Base-by-base conservation (phyloP, 495 filamentous ascomycete species). In the Aspergillus hancockii region DNA sequence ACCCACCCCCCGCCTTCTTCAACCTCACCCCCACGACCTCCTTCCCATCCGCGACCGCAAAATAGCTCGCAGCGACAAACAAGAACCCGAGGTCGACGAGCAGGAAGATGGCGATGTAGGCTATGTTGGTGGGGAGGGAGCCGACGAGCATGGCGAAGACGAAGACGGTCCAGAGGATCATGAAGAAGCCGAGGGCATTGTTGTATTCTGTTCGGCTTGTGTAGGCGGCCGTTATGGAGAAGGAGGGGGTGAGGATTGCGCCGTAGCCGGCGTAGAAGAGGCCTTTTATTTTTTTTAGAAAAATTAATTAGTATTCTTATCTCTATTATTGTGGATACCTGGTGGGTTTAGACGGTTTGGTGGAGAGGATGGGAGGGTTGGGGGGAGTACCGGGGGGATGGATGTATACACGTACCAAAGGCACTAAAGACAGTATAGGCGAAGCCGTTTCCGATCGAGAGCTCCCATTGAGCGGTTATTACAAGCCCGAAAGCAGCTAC, bases 401-500 rank as follows among this genome's bases (percentile, higher is more conserved):
- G 25, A 3, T 49, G 59, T n/a, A n/a, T n/a, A n/a, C n/a, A n/a
- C n/a, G 41, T 30, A 66, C 67, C 67, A 38, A 63, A 69, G 14
- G 64, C 67, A 45, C 59, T 56, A 22, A 69, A 75, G 10, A 81
- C 78, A 3, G 80, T 83, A 36, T 83, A 82, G 7, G 75, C 74
- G 46, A 79, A 82, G 0, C 71, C 77, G 59, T 81, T 81, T 8
- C 79, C 79, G 9, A 77, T 63, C 0, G 77, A 74, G 6, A 80
- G 58, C 55, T 81, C 79, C 81, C 78, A 83, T 62, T 81, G 78
- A 18, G 80, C 80, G 4, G 77, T 75, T 7, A 82, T 62, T 0
- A 83, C 71, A 54, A 83, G 70, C 0, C 78, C 79, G 59, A 82
- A 77, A 0, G 72, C 75, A 6, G 75, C 70, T 45, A 79, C 71